A percentile compares a stretch with the other conserved stretches of the same genome.
phyloP scores from a whole-genome alignment of 2,329 filamentous ascomycete genomes.

The Ceratocystis papillata region DNA sequence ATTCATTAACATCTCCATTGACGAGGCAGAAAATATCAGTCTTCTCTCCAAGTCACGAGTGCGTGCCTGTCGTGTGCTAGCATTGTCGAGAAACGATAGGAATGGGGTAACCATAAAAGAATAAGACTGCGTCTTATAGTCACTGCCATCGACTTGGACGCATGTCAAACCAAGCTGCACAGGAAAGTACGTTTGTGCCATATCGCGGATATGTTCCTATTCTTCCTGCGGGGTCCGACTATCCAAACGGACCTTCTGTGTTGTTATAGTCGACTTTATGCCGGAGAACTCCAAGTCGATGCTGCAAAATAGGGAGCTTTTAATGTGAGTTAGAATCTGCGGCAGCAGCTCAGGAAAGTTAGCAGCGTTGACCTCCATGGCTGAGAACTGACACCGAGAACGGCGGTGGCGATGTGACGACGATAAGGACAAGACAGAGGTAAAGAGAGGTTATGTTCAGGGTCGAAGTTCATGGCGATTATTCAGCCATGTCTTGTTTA shows the following conservation, averaged over 20 bases:
- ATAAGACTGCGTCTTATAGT: constrained; percentile 29
- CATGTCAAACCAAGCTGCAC: constrained; percentile 34
- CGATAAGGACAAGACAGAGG: neutral
- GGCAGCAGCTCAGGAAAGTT: constrained; percentile 29
- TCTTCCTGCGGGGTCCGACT: constrained; percentile 22
- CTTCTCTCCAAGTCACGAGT: neutral
- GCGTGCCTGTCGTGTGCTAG: neutral
- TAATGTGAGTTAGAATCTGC: constrained; percentile 29
- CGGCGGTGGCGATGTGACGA: neutral
- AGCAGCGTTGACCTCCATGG: constrained; percentile 26
- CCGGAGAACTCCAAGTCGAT: constrained; percentile 36
- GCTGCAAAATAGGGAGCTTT: constrained; percentile 30
- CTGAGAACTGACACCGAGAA: neutral
- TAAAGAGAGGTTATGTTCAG: too few relatives aligned
- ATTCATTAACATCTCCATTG: constrained; percentile 29
- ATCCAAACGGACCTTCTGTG: neutral
- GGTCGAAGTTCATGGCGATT: too few relatives aligned
- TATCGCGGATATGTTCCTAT: constrained; percentile 30
- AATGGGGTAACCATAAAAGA: constrained; percentile 31
- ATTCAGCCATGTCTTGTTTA: too few relatives aligned
- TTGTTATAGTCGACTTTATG: constrained; percentile 25
- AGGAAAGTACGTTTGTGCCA: constrained; percentile 30
- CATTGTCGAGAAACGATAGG: constrained; percentile 15
- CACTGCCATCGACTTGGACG: constrained; percentile 23
- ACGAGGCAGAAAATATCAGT: constrained; percentile 28